phyloP scores from a whole-genome alignment of 2,329 filamentous ascomycete species.

The Cadophora sp. region DNA sequence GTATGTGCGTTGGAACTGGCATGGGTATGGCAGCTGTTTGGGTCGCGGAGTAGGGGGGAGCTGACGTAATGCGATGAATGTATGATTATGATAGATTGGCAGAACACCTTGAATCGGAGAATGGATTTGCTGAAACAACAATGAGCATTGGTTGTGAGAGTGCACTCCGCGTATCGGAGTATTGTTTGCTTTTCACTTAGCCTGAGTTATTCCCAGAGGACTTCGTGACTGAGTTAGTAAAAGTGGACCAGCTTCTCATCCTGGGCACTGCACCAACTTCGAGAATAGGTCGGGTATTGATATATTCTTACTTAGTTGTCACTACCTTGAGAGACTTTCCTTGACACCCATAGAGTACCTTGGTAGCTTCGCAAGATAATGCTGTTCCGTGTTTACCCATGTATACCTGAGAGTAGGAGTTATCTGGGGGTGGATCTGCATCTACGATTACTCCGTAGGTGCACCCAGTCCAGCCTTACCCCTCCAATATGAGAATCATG shows the following conservation, averaged over 20 bases:
- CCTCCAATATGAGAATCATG: too few species aligned
- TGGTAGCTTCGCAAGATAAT: too few species aligned
- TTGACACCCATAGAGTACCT: too few species aligned
- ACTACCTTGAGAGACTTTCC: too few species aligned
- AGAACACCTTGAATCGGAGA: constrained; percentile 24
- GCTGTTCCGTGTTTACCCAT: background rate
- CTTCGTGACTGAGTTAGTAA: too few species aligned
- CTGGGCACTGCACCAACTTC: too few species aligned
- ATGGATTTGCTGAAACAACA: constrained; percentile 1
- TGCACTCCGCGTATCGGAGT: background rate
- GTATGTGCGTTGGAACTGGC: constrained; percentile 95
- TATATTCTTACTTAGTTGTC: too few species aligned
- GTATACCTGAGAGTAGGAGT: background rate
- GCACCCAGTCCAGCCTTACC: too few species aligned
- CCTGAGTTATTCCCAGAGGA: background rate
- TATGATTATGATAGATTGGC: constrained; percentile 34
- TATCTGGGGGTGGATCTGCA: constrained; percentile 1
- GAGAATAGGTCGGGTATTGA: too few species aligned
- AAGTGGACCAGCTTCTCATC: too few species aligned
- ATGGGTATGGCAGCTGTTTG: constrained; percentile 99
- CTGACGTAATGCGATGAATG: constrained; percentile 10
- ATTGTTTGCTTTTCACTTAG: background rate
- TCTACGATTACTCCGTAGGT: too few species aligned
- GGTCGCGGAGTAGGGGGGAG: constrained; percentile 78
- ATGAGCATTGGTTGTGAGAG: background rate